These are phyloP conservation scores for Colletotrichum coccodes DNA, from an alignment of 2,329 filamentous ascomycete genomes.

Conservation along the genomic window DNA sequence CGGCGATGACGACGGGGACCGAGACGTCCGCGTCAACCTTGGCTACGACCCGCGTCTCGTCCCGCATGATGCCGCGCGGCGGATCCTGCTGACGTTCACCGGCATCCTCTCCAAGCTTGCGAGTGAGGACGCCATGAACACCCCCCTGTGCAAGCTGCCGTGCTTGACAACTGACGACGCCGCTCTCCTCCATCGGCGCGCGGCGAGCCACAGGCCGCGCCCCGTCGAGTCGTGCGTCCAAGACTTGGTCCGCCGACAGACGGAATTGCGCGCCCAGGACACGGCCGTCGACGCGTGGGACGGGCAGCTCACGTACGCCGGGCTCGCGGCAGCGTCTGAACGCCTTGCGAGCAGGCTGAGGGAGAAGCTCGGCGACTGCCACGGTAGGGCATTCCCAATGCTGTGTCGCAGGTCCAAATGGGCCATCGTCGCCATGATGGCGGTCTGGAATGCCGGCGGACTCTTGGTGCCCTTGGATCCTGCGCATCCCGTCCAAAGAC, in stretches of 20 bases:
- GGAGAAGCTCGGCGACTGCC: background rate
- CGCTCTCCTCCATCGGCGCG: background rate
- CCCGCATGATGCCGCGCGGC: background rate
- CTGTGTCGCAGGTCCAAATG: constrained; percentile 23
- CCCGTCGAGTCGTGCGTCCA: background rate
- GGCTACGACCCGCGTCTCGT: background rate
- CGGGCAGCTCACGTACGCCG: constrained; percentile 41
- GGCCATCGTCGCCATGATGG: constrained; percentile 32
- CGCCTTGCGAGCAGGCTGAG: constrained; percentile 14
- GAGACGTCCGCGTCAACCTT: background rate
- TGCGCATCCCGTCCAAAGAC: background rate
- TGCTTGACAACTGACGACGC: background rate
- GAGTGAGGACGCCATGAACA: background rate
- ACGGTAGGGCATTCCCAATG: background rate
- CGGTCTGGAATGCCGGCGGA: constrained; percentile 33
- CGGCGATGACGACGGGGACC: background rate
- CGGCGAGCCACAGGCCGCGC: background rate
- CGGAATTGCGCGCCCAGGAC: background rate
- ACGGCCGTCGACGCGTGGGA: constrained; percentile 42
- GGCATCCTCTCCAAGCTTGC: background rate
- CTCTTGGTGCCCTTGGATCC: constrained; percentile 25
- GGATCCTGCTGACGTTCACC: background rate
- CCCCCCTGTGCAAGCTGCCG: background rate
- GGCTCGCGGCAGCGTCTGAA: constrained; percentile 33
- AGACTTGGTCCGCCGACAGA: background rate